phyloP scores from a whole-genome alignment of 2,329 filamentous ascomycete species.

The Chaetomiaceae sp. region DNA sequence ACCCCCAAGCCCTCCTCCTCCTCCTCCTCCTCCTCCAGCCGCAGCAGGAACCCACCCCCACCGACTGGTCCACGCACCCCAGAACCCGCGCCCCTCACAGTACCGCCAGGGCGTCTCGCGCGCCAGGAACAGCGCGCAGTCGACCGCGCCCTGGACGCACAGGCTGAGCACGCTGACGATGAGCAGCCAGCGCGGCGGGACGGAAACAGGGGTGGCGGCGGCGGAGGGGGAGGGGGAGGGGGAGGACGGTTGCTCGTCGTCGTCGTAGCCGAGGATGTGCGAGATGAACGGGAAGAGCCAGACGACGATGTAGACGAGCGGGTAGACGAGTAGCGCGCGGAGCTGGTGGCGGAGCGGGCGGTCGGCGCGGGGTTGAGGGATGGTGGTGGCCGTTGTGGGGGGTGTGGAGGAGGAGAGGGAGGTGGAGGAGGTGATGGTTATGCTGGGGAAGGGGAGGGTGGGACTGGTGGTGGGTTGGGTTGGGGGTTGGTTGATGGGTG shows the following conservation, averaged over 20 bases:
- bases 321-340: slow-evolving; percentile 69
- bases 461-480: not conserved
- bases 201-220: too few relatives aligned
- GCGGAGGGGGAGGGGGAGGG: too few relatives aligned
- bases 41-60: slow-evolving; percentile 12
- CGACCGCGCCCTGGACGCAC: slow-evolving; percentile 59
- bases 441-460: not conserved
- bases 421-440: not conserved
- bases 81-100: slow-evolving; percentile 33
- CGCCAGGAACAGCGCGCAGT: slow-evolving; percentile 61
- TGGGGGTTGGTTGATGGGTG: not conserved
- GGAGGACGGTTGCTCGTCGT: slow-evolving; percentile 17
- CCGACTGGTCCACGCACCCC: slow-evolving; percentile 24
- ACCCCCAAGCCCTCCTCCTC: slow-evolving; percentile 17
- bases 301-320: slow-evolving; percentile 62
- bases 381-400: not conserved
- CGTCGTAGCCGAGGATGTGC: slow-evolving; percentile 54
- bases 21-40: slow-evolving; percentile 22
- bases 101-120: slow-evolving; percentile 67
- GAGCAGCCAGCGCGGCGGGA: slow-evolving; percentile 50
- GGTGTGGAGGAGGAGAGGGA: not conserved
- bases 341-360: slow-evolving; percentile 65
- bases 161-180: slow-evolving; percentile 52
- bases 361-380: slow-evolving; percentile 37
- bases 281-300: slow-evolving; percentile 67